Conservation (phyloP, 441 rosid species). For the Populus tomentosa region DNA sequence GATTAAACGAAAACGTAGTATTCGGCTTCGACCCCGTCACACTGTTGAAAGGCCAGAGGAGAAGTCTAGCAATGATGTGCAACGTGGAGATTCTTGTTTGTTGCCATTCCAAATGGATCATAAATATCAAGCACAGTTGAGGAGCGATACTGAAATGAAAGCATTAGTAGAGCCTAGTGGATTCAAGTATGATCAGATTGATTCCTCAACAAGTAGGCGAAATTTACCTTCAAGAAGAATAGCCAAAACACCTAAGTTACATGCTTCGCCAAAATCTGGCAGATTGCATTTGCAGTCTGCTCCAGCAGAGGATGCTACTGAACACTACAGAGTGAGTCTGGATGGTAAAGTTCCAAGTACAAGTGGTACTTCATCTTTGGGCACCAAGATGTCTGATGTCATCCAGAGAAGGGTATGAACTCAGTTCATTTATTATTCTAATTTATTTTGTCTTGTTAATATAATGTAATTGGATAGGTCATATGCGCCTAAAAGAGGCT, state of each 20-base stretch:
- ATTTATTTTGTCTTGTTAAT: slow-evolving; percentile 6
- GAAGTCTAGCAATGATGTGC: slow-evolving; percentile 50
- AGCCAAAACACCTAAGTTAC: slow-evolving; percentile 66
- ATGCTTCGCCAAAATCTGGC: slow-evolving; percentile 65
- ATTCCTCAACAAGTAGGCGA: slow-evolving; percentile 55
- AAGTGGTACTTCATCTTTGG: slow-evolving; percentile 49
- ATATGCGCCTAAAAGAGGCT: background rate
- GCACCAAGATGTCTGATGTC: slow-evolving; percentile 68
- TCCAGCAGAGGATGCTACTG: slow-evolving; percentile 55
- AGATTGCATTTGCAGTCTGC: slow-evolving; percentile 49
- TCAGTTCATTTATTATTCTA: background rate
- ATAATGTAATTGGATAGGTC: background rate
- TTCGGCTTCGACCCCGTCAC: slow-evolving; percentile 87
- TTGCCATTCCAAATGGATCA: slow-evolving; percentile 51
- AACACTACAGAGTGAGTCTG: slow-evolving; percentile 62
- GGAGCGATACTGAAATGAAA: slow-evolving; percentile 50
- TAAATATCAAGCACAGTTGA: slow-evolving; percentile 61
- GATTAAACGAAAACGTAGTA: slow-evolving; percentile 93
- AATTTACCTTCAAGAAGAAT: slow-evolving; percentile 63
- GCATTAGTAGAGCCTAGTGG: slow-evolving; percentile 40
- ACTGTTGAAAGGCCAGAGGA: slow-evolving; percentile 64
- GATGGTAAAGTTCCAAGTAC: slow-evolving; percentile 52
- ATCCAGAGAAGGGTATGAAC: slow-evolving; percentile 83
- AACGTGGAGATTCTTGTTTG: slow-evolving; percentile 50
- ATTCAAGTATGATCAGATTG: slow-evolving; percentile 67